phyloP scores from a whole-genome alignment of 106 monocot genomes.

The Posidonia australis region DNA sequence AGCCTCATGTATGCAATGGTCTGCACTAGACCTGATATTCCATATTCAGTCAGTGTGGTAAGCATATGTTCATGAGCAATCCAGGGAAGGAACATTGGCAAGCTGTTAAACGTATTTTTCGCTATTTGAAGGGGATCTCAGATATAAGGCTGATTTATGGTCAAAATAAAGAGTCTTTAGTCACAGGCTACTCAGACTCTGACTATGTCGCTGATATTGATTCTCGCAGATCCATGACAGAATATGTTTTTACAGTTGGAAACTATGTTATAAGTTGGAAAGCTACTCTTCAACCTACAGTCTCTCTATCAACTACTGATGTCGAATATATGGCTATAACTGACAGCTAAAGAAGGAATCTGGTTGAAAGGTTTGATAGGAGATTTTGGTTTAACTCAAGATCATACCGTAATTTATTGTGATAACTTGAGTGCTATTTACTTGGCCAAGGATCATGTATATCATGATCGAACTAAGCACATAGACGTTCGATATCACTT shows the following conservation, averaged over 20 bases:
- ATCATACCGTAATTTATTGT: background rate
- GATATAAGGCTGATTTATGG: background rate
- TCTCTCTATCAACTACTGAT: background rate
- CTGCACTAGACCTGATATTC: background rate
- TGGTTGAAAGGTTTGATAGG: background rate
- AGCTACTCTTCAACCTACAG: background rate
- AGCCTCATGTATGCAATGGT: constrained; percentile 12
- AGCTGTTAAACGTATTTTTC: constrained; percentile 1
- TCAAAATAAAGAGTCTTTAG: background rate
- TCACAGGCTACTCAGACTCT: background rate
- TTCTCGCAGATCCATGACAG: background rate
- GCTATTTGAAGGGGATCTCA: background rate
- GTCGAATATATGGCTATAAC: background rate
- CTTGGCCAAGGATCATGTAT: background rate
- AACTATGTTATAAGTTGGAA: background rate
- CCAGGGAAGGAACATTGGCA: constrained; percentile 3
- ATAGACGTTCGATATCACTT: background rate
- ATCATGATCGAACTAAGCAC: background rate
- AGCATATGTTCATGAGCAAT: constrained; percentile 5
- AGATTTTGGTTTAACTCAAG: background rate
- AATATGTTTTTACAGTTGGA: background rate
- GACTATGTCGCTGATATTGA: background rate
- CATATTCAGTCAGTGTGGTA: background rate
- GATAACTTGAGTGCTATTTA: background rate
- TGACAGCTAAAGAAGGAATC: background rate